phyloP scores from a whole-genome alignment of 192 early-diverging fungal species.

The Coemansia sp. region DNA sequence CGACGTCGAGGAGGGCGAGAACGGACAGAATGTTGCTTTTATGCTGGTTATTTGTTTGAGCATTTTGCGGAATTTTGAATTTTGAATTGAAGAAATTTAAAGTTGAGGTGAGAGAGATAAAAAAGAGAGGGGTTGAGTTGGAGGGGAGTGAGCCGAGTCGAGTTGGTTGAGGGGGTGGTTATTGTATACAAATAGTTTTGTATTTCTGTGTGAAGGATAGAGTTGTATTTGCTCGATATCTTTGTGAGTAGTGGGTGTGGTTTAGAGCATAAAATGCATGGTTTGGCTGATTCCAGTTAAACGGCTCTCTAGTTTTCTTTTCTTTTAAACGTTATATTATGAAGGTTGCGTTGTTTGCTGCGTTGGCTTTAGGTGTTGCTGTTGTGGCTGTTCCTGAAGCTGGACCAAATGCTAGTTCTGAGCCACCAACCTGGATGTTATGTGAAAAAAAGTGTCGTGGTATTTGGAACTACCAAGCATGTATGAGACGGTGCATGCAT shows the following conservation, averaged over 20 bases:
- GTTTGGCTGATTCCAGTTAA: not conserved
- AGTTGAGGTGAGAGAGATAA: not conserved
- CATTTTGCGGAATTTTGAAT: constrained; percentile 16
- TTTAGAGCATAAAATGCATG: too few relatives aligned
- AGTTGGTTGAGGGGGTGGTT: too few relatives aligned
- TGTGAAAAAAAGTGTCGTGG: constrained; percentile 18
- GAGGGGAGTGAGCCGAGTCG: too few relatives aligned
- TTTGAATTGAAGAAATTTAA: not conserved
- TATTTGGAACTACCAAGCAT: constrained; percentile 9
- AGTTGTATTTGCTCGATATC: too few relatives aligned
- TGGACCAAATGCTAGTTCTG: not conserved
- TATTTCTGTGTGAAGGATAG: too few relatives aligned
- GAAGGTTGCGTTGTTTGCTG: not conserved
- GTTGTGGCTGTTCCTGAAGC: not conserved
- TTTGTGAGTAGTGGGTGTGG: too few relatives aligned
- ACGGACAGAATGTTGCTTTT: constrained; percentile 45
- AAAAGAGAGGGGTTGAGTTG: not conserved
- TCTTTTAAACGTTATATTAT: not conserved
- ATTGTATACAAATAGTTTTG: too few relatives aligned
- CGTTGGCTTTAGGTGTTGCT: not conserved
- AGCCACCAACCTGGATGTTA: not conserved
- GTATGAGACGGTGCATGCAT: not conserved
- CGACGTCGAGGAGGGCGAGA: constrained; percentile 34
- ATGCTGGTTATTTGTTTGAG: constrained; percentile 50
- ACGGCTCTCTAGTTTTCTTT: not conserved